Conservation (phyloP, 768 basidiomycete genomes). For the Pisolithus microcarpus region DNA sequence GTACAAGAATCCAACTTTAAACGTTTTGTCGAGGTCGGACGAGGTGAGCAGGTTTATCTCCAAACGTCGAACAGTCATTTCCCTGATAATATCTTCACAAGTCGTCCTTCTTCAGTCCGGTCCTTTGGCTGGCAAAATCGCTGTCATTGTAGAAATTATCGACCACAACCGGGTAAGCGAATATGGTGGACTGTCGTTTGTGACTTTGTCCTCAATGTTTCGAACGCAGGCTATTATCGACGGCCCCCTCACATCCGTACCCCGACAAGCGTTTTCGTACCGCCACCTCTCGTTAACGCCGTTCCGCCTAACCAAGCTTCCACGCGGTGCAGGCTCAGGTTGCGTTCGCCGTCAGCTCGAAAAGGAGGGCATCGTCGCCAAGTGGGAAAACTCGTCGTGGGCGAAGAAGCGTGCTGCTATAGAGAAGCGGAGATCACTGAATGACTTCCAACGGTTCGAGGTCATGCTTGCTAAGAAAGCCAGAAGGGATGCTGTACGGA, state of each 20-base stretch:
- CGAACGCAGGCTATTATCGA: conserved; percentile 81
- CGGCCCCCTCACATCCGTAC: conserved; percentile 85
- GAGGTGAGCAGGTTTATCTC: conserved; percentile 45
- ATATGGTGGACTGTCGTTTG: neutral
- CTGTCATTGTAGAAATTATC: conserved; percentile 94
- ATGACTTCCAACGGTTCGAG: conserved; percentile 89
- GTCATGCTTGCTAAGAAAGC: conserved; percentile 87
- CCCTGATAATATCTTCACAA: neutral
- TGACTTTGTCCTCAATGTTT: neutral
- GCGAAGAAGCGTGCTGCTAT: conserved; percentile 76
- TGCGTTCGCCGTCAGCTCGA: conserved; percentile 81
- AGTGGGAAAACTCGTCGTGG: conserved; percentile 88
- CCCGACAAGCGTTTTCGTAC: conserved; percentile 89
- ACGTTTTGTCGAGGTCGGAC: conserved; percentile 97
- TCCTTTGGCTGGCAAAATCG: conserved; percentile 80
- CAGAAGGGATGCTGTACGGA: conserved; percentile 71
- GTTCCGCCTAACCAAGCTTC: conserved; percentile 72
- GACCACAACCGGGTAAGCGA: conserved; percentile 89
- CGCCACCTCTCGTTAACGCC: conserved; percentile 90
- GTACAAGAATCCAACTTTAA: conserved; percentile 80
- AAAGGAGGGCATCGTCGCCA: conserved; percentile 73
- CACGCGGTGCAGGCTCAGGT: conserved; percentile 79
- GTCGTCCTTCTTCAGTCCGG: conserved; percentile 94
- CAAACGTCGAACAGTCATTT: neutral
- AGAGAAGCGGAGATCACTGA: conserved; percentile 65